Conservation (phyloP, 139 green algal species). For the Trebouxia sp. region DNA sequence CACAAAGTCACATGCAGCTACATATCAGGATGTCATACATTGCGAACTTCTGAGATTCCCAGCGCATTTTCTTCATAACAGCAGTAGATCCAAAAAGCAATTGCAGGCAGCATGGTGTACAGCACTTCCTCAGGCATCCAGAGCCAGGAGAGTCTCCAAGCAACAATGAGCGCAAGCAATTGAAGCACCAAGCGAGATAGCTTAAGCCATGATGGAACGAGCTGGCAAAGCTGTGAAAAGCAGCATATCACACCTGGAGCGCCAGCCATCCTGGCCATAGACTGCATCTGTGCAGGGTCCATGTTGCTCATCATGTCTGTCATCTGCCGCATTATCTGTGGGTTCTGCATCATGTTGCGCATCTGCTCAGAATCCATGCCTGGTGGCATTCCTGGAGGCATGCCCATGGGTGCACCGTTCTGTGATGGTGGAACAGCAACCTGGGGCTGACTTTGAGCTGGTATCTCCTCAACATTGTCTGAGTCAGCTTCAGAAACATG, state of each 20-base stretch:
- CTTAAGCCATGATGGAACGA: too few species aligned
- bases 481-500: conserved; percentile 20
- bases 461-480: conserved; percentile 3
- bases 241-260: not conserved
- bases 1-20: not conserved
- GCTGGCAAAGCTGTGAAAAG: too few species aligned
- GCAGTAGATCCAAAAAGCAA: not conserved
- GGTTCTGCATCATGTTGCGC: conserved; percentile 10
- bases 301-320: conserved; percentile 26
- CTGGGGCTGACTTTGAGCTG: not conserved
- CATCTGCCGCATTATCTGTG: conserved; percentile 5
- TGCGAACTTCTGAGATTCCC: not conserved
- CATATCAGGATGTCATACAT: not conserved
- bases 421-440: not conserved
- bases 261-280: conserved; percentile 3
- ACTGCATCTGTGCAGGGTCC: conserved; percentile 17
- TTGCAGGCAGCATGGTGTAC: too few species aligned
- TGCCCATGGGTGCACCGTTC: not conserved
- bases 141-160: too few species aligned
- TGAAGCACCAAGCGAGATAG: too few species aligned
- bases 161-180: too few species aligned
- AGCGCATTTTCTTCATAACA: not conserved
- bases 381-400: not conserved
- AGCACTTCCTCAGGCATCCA: too few species aligned
- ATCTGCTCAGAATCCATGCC: conserved; percentile 17